Evolutionary conservation across 441 rosid species (phyloP).

Genomic region (Syzygium malaccense): DNA sequence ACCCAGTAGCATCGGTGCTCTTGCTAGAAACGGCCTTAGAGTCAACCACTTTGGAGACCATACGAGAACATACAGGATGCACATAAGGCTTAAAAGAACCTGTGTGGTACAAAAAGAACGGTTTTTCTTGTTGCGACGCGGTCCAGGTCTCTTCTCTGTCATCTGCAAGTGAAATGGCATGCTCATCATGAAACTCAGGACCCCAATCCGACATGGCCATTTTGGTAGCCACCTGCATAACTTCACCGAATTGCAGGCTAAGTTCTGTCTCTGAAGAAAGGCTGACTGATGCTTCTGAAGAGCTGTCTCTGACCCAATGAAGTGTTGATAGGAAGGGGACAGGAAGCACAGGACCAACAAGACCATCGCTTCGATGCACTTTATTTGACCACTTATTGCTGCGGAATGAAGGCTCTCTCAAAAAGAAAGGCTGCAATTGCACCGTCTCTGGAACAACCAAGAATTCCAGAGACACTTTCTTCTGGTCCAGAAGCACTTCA

Average conservation of each 20-base stretch:
- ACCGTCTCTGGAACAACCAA: slow-evolving; percentile 45
- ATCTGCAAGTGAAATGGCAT: slow-evolving; percentile 35
- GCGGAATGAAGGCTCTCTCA: slow-evolving; percentile 52
- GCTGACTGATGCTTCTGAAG: slow-evolving; percentile 22
- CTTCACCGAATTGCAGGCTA: slow-evolving; percentile 33
- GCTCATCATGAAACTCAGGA: slow-evolving; percentile 8
- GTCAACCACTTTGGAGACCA: slow-evolving; percentile 31
- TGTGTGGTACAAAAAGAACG: slow-evolving; percentile 24
- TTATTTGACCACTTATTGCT: slow-evolving; percentile 55
- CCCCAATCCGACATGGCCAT: slow-evolving; percentile 29
- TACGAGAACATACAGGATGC: slow-evolving; percentile 18
- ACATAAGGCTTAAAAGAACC: slow-evolving; percentile 5
- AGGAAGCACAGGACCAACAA: slow-evolving; percentile 76
- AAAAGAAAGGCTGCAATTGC: slow-evolving; percentile 64
- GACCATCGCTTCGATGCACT: slow-evolving; percentile 29
- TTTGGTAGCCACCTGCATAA: slow-evolving; percentile 41
- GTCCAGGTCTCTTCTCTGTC: slow-evolving; percentile 24
- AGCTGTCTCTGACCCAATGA: slow-evolving; percentile 42
- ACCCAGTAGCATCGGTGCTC: slow-evolving; percentile 2
- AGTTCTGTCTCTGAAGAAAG: slow-evolving; percentile 51
- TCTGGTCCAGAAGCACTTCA: slow-evolving; percentile 33
- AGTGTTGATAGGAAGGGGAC: slow-evolving; percentile 54
- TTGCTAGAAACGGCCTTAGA: slow-evolving; percentile 3
- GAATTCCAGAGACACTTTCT: slow-evolving; percentile 49
- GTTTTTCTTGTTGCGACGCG: slow-evolving; percentile 19